These are phyloP conservation scores for Candida tropicalis DNA, from an alignment of 1,139 yeast genomes.

Conservation along the genomic window DNA sequence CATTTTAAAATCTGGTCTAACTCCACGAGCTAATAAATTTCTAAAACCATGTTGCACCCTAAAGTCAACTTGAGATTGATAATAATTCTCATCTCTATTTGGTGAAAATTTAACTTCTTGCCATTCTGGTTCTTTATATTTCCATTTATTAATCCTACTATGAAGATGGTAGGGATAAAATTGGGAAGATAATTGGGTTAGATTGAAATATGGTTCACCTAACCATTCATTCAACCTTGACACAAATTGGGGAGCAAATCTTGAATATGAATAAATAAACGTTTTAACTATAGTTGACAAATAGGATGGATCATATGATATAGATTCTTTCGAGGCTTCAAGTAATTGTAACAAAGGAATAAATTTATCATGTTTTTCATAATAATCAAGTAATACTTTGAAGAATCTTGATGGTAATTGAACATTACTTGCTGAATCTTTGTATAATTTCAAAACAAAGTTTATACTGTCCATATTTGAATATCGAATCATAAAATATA, in stretches of 20 bases:
- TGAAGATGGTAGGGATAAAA: slow-evolving; percentile 32
- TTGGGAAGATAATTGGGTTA: slow-evolving; percentile 30
- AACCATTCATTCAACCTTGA: slow-evolving; percentile 29
- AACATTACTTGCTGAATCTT: slow-evolving; percentile 2
- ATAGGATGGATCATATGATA: slow-evolving; percentile 23
- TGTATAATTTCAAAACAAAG: slow-evolving; percentile 22
- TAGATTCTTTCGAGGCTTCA: slow-evolving; percentile 15
- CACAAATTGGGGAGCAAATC: slow-evolving; percentile 30
- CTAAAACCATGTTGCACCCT: slow-evolving; percentile 38
- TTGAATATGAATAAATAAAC: slow-evolving; percentile 39
- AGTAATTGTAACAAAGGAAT: slow-evolving; percentile 17
- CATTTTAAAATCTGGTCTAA: slow-evolving; percentile 36
- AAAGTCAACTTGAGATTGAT: slow-evolving; percentile 31
- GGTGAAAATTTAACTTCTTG: slow-evolving; percentile 10
- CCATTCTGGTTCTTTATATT: slow-evolving; percentile 20
- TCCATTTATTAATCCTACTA: slow-evolving; percentile 18
- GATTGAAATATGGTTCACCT: slow-evolving; percentile 19
- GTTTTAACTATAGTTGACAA: slow-evolving; percentile 30
- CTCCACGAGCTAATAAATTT: slow-evolving; percentile 36
- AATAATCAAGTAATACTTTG: slow-evolving; percentile 20
- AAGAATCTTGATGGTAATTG: slow-evolving; percentile 15
- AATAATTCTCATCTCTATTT: not conserved
- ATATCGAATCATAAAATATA: slow-evolving; percentile 19
- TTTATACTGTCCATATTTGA: slow-evolving; percentile 28
- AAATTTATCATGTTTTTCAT: slow-evolving; percentile 13